Percentiles rank a stretch among this genome's conserved stretches.
phyloP scores from a whole-genome alignment of 176 grass and related monocot genomes.

The Eragrostis nindensis region DNA sequence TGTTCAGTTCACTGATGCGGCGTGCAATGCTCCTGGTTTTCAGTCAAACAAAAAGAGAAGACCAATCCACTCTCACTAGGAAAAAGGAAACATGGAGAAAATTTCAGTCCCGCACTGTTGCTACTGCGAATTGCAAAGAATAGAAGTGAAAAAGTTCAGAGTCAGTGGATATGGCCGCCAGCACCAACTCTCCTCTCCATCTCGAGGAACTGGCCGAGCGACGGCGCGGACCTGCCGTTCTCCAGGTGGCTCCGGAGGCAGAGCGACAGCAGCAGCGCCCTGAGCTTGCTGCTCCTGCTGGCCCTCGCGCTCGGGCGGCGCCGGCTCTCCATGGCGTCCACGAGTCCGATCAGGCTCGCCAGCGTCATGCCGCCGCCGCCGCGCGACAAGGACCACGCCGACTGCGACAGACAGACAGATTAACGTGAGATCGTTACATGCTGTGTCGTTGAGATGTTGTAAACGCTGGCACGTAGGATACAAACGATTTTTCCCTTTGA shows the following conservation, averaged over 20 bases:
- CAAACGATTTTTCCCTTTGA: neutral
- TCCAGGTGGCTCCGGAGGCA: conserved; percentile 61
- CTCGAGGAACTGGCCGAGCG: conserved; percentile 64
- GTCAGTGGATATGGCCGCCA: neutral
- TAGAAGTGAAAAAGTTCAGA: neutral
- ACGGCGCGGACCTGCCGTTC: conserved; percentile 39
- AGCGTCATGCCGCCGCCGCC: conserved; percentile 50
- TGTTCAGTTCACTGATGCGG: too few relatives aligned
- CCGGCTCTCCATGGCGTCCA: conserved; percentile 52
- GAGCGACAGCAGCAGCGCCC: conserved; percentile 65
- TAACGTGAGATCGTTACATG: neutral
- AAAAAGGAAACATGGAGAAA: neutral
- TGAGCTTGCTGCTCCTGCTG: conserved; percentile 51
- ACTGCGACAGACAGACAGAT: conserved; percentile 35
- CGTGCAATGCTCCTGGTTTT: too few relatives aligned
- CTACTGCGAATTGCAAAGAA: neutral
- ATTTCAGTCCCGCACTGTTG: neutral
- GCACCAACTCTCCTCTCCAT: conserved; percentile 56
- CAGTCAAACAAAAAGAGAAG: conserved; percentile 1
- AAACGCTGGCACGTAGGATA: too few relatives aligned
- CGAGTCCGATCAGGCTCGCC: conserved; percentile 62
- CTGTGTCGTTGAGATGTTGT: neutral
- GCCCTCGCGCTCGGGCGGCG: conserved; percentile 40
- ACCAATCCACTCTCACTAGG: neutral
- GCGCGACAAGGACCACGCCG: conserved; percentile 43